Evolutionary conservation across 1,139 yeast genomes (phyloP), one percentile per base, ranked within the genome.

Genomic region (Geotrichum siamense): DNA sequence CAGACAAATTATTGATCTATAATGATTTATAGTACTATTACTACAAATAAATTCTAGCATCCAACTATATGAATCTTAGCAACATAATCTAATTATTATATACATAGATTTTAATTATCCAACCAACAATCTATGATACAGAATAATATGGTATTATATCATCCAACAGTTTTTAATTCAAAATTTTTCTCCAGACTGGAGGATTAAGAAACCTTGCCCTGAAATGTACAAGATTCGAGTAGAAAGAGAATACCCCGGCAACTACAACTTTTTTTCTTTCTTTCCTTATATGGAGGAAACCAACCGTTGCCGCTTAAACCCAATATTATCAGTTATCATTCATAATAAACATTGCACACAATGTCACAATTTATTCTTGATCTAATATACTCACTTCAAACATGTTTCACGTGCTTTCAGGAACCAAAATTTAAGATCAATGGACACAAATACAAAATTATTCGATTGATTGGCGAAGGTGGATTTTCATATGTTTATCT

Each of bases 401-500:
- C 67, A 12, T 65, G 69, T 44, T 34, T 63, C 44, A 55, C 65
- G 5, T 67, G 71, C 47, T 63, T 64, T 45, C 63, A 61, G 42
- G 52, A 60, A 12, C 71, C 71, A 4, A 52, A 58, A 17, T 55
- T 68, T 16, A 50, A 53, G 26, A 56, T 68, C 35, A 64, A 65
- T 51, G 52, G 63, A 28, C 60, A 62, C 30, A 54, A 56, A 43
- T 63, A 64, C 52, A 54, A 55, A 38, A 81, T 89, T n/a, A 65
- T 78, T 41, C 74, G 77, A 50, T 70, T 89, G 19, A 65, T 89
- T 5, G 95, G 95, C 8, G 96, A 87, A 43, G 94, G 95, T 1
- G 94, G 94, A 5, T 83, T 83, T 58, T 80, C 94, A 1, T 86
- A 82, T 56, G 94, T 86, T n/a, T 89, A 89, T 57, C 68, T 86